phyloP scores from a whole-genome alignment of 257 asterid genomes.

The Lycium barbarum region DNA sequence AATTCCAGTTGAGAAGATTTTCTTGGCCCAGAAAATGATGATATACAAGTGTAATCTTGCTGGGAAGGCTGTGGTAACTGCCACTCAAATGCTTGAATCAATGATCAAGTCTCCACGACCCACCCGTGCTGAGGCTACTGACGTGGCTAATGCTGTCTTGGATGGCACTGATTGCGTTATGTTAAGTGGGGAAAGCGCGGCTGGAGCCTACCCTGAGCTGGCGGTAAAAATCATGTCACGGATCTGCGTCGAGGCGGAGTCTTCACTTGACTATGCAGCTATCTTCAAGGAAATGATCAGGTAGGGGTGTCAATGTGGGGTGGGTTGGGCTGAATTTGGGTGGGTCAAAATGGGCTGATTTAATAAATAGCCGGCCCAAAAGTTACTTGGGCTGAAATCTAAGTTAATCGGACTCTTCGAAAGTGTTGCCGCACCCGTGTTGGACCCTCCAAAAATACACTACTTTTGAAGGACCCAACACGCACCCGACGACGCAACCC shows the following conservation, averaged over 20 bases:
- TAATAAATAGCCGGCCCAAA: too few species aligned
- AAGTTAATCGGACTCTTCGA: too few species aligned
- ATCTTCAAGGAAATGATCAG: conserved; percentile 74
- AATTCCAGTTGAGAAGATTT: conserved; percentile 88
- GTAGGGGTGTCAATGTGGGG: too few species aligned
- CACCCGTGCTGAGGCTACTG: conserved; percentile 94
- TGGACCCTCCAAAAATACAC: too few species aligned
- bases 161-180: conserved; percentile 93
- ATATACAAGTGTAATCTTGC: conserved; percentile 85
- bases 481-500: too few species aligned
- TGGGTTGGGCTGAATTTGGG: too few species aligned
- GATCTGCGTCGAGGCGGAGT: conserved; percentile 83
- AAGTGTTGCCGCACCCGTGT: too few species aligned
- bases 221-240: conserved; percentile 82
- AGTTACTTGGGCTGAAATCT: too few species aligned
- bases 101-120: conserved; percentile 96
- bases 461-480: too few species aligned
- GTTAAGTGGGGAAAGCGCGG: conserved; percentile 94
- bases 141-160: conserved; percentile 86
- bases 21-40: conserved; percentile 94
- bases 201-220: conserved; percentile 85
- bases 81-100: conserved; percentile 95
- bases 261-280: conserved; percentile 73
- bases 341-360: too few species aligned
- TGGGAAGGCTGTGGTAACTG: conserved; percentile 90